A percentile compares a stretch with the other conserved stretches of the same genome.
These are phyloP conservation scores for Pyronema domesticum DNA, from an alignment of 495 filamentous ascomycete species.

Conservation along the genomic window DNA sequence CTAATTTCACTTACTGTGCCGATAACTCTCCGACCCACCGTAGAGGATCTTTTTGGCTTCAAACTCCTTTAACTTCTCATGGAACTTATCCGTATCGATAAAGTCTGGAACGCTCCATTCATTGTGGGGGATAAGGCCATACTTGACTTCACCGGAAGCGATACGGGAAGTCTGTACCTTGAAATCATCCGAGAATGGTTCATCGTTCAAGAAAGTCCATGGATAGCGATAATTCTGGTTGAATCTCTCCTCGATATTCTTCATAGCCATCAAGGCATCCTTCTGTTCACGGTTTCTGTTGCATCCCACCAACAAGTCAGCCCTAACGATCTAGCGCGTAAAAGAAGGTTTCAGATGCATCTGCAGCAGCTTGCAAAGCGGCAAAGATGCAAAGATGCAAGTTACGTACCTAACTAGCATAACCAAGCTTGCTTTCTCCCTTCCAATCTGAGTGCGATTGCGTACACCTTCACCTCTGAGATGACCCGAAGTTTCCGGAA, in stretches of 20 bases:
- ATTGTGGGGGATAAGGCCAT: conserved; percentile 55
- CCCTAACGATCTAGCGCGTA: neutral
- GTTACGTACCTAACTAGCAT: conserved; percentile 4
- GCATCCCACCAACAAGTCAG: neutral
- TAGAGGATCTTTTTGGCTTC: conserved; percentile 78
- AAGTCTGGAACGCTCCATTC: conserved; percentile 84
- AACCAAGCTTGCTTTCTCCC: conserved; percentile 1
- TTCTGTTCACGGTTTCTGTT: neutral
- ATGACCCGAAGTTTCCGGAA: neutral
- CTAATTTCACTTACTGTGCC: conserved; percentile 39
- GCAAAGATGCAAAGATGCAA: no score
- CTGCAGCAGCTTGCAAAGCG: no score
- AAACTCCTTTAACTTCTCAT: conserved; percentile 65
- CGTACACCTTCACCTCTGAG: conserved; percentile 1
- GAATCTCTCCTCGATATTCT: conserved; percentile 24
- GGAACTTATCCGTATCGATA: conserved; percentile 73
- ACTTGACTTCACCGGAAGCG: conserved; percentile 1
- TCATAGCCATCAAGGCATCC: conserved; percentile 5
- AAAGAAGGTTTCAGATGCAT: neutral
- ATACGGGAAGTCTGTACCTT: neutral
- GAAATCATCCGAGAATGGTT: conserved; percentile 63
- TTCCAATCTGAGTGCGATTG: conserved; percentile 3
- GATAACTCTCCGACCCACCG: conserved; percentile 70
- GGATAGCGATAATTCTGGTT: conserved; percentile 98
- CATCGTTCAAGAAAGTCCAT: conserved; percentile 97